Percentiles rank a stretch among this genome's conserved stretches.
These are phyloP conservation scores for Ceratobasidium sp. DNA, from an alignment of 1,284 basidiomycete species.

Conservation along the genomic window DNA sequence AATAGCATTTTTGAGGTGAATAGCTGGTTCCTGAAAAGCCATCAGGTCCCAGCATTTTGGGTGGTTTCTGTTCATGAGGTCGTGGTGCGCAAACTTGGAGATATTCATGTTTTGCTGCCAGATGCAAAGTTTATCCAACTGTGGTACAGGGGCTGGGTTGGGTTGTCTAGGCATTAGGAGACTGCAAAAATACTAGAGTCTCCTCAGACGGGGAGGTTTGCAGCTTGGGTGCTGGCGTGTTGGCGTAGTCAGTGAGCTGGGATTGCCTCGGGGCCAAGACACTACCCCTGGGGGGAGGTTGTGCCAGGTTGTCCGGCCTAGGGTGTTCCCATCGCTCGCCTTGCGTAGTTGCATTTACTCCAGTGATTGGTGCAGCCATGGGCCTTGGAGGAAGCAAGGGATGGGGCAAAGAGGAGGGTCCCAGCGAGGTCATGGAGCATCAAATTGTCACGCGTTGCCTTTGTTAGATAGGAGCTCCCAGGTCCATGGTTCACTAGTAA, in stretches of 20 bases:
- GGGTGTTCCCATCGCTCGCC: not conserved
- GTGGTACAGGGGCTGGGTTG: not conserved
- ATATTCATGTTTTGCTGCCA: constrained; percentile 27
- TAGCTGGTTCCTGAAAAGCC: constrained; percentile 12
- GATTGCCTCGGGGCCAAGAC: not conserved
- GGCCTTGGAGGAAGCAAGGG: too few relatives aligned
- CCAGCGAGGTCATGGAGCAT: too few relatives aligned
- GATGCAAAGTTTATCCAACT: not conserved
- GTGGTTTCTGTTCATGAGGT: not conserved
- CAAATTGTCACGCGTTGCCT: too few relatives aligned
- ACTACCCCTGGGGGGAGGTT: not conserved
- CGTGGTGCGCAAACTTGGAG: not conserved
- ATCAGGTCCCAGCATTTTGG: constrained; percentile 27
- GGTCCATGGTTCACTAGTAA: constrained; percentile 25
- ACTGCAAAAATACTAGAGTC: not conserved
- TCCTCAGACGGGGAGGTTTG: too few relatives aligned
- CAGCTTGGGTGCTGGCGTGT: not conserved
- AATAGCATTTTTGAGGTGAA: not conserved
- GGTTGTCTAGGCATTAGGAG: constrained; percentile 1
- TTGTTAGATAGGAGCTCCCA: too few relatives aligned
- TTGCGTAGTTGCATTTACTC: too few relatives aligned
- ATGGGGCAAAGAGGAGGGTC: too few relatives aligned
- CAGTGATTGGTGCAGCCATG: too few relatives aligned
- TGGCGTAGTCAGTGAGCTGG: not conserved
- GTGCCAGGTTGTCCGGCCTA: constrained; percentile 11